Base-by-base conservation (phyloP, 768 basidiomycete genomes). In the Paxillus rubicundulus region DNA sequence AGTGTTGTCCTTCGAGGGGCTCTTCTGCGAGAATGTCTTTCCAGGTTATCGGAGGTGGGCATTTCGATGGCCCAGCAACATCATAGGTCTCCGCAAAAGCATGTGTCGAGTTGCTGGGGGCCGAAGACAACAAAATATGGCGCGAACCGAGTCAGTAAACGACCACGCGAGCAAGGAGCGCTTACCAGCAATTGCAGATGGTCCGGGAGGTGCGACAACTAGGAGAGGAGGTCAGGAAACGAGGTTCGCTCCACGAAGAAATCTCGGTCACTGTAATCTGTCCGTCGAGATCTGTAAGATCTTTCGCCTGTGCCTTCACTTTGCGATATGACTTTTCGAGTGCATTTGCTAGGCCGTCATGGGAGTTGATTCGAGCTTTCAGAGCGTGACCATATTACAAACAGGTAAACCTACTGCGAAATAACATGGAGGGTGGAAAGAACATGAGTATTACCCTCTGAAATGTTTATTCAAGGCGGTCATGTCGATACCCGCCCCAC, bases 1-100 rank as follows among this genome's bases (percentile, higher is more conserved):
- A 92, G 61, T 92, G 90, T 55, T 92, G 83, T 14, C 87, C 91
- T 67, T 92, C 87, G 55, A 89, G 87, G 4, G 89, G 88, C 51
- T 92, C 90, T 60, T 90, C 89, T 1, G 79, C 79, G 14, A 92
- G 76, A 46, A 93, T 92, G n/a, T 82, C 77, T 53, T 77, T 74
- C 91, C 91, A 93, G 3, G 86, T 89, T 7, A 90, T 68, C 1
- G 73, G 60, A 3, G 73, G 65, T 7, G 63, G 73, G 7, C 57
- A 51, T 41, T 60, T 45, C 0, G 54, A 32, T 21, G 61, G 66
- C 1, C 69, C 60, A 1, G 59, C 63, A 28, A 84, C 71, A 6
- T 86, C 72, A 57, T 80, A 82, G 0, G 67, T 52, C 5, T 82
- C 76, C n/a, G 85, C 87, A 57, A 74, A 76, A 1, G 73, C 68